These are phyloP conservation scores for Middelhovenomyces tepae DNA, from an alignment of 805 yeast genomes.

Conservation along the genomic window DNA sequence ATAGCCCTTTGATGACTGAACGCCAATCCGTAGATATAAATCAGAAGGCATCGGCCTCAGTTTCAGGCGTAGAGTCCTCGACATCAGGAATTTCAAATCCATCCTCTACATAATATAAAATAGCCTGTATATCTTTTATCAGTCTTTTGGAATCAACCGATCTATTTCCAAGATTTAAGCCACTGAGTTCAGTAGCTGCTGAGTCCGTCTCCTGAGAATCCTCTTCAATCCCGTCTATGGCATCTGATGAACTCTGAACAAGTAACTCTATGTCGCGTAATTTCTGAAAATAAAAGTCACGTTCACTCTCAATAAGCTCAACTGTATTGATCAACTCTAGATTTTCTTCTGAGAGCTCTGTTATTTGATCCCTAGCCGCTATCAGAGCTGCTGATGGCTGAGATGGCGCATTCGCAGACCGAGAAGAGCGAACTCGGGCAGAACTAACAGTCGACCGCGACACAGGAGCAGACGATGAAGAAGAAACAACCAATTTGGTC, in stretches of 20 bases:
- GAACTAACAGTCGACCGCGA: constrained; percentile 2
- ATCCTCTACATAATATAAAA: constrained; percentile 72
- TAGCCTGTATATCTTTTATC: constrained; percentile 59
- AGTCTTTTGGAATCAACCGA: constrained; percentile 24
- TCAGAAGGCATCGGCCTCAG: not conserved
- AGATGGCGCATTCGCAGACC: constrained; percentile 7
- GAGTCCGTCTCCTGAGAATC: constrained; percentile 23
- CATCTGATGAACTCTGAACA: constrained; percentile 53
- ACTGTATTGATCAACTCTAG: constrained; percentile 50
- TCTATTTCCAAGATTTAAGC: constrained; percentile 8
- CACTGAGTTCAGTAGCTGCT: constrained; percentile 11
- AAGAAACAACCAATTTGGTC: constrained; percentile 5
- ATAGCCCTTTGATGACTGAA: not conserved
- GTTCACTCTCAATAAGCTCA: constrained; percentile 61
- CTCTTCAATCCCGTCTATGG: constrained; percentile 35
- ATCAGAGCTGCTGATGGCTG: constrained; percentile 25
- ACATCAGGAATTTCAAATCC: constrained; percentile 63
- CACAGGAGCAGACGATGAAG: constrained; percentile 8
- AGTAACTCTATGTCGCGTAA: constrained; percentile 80
- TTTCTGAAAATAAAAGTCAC: constrained; percentile 86
- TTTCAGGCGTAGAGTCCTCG: constrained; percentile 7
- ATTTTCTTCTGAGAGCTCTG: constrained; percentile 39
- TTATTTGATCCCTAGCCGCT: constrained; percentile 36
- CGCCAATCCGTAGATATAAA: not conserved
- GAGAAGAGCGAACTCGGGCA: not conserved